phyloP scores from a whole-genome alignment of 495 filamentous ascomycete genomes.

The Elaphomyces granulatus region DNA sequence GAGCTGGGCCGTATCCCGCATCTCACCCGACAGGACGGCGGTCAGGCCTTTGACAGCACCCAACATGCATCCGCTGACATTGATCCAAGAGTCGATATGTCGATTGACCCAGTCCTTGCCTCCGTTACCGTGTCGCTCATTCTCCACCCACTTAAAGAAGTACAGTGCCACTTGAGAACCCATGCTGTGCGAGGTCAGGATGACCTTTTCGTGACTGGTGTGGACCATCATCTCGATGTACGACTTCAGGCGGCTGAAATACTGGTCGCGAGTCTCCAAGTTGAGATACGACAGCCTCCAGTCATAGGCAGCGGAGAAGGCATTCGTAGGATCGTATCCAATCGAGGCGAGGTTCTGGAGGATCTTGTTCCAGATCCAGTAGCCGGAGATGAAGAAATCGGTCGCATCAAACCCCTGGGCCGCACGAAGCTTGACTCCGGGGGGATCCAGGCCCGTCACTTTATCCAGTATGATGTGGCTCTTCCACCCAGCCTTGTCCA shows the following conservation, averaged over 20 bases:
- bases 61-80: constrained; percentile 95
- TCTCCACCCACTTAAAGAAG: constrained; percentile 96
- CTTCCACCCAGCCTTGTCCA: constrained; percentile 92
- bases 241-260: constrained; percentile 76
- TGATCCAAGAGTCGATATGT: constrained; percentile 90
- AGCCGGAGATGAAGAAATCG: constrained; percentile 72
- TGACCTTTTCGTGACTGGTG: constrained; percentile 60
- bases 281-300: constrained; percentile 92
- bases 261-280: constrained; percentile 78
- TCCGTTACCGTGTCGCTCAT: constrained; percentile 59
- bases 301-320: constrained; percentile 91
- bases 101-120: constrained; percentile 82
- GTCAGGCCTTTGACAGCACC: constrained; percentile 86
- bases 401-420: constrained; percentile 97
- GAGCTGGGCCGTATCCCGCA: constrained; percentile 94
- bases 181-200: constrained; percentile 92
- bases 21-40: constrained; percentile 87
- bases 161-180: constrained; percentile 89
- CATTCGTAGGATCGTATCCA: constrained; percentile 92
- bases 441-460: constrained; percentile 78
- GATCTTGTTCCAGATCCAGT: constrained; percentile 99
- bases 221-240: constrained; percentile 73
- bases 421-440: constrained; percentile 80
- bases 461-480: constrained; percentile 94
- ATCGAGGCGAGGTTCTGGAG: constrained; percentile 89